Evolutionary conservation across 73 alveolate species (phyloP).

Genomic region (Blepharisma japonicum): DNA sequence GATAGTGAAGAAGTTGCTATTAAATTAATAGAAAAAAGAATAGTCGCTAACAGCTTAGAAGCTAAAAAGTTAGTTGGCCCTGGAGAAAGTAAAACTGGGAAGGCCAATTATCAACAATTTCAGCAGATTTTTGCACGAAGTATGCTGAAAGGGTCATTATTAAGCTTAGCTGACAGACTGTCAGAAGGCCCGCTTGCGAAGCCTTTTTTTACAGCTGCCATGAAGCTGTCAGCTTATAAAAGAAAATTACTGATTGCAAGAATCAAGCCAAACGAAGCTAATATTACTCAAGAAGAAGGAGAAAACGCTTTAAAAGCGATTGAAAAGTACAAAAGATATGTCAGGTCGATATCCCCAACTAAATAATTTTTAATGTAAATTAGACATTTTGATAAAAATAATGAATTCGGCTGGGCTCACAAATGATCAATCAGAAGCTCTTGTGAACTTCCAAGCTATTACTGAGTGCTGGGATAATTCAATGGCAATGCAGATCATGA

Average conservation of each 20-base stretch:
- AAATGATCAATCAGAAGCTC: neutral
- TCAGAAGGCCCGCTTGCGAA: conserved; percentile 28
- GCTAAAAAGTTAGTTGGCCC: conserved; percentile 19
- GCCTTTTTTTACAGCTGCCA: conserved; percentile 14
- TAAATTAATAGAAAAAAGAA: conserved; percentile 7
- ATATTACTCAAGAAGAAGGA: conserved; percentile 13
- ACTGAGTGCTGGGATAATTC: conserved; percentile 1
- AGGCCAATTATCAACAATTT: neutral
- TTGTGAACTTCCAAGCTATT: conserved; percentile 3
- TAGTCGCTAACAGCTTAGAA: conserved; percentile 9
- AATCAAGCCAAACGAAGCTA: conserved; percentile 2
- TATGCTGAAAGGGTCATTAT: conserved; percentile 17
- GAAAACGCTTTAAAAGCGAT: conserved; percentile 28
- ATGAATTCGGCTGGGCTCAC: too few relatives aligned
- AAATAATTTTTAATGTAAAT: too few relatives aligned
- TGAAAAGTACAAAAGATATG: conserved; percentile 18
- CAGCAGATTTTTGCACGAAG: conserved; percentile 26
- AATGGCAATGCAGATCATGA: neutral
- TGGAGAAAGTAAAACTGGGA: neutral
- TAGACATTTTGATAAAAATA: too few relatives aligned
- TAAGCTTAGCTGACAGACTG: neutral
- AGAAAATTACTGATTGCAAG: conserved; percentile 10
- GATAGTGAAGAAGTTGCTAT: conserved; percentile 9
- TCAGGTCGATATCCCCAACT: conserved; percentile 16
- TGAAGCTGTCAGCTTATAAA: conserved; percentile 24